Evolutionary conservation across 2,329 filamentous ascomycete species (phyloP).

Genomic region (Incumbomyces delicatus): DNA sequence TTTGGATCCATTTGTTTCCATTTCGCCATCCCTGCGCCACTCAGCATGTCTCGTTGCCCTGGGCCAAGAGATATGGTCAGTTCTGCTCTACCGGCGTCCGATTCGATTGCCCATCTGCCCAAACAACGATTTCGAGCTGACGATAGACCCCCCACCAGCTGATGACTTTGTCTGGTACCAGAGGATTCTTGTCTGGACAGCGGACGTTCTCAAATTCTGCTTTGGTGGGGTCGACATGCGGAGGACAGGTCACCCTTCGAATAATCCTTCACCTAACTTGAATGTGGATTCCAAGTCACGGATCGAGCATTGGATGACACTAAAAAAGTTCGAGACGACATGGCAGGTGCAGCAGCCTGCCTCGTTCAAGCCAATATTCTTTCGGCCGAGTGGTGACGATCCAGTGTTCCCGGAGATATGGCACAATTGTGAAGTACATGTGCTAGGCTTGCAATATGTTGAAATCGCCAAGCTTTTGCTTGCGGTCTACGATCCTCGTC

Average conservation of each 20-base stretch:
- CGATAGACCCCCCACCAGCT: conserved; percentile 21
- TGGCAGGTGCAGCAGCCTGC: not conserved
- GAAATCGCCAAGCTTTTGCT: conserved; percentile 50
- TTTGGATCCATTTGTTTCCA: not conserved
- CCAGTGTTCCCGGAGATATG: conserved; percentile 48
- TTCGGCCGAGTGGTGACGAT: conserved; percentile 26
- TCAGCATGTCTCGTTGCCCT: conserved; percentile 40
- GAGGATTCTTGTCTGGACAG: conserved; percentile 51
- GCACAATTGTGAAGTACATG: conserved; percentile 48
- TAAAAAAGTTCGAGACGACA: not conserved
- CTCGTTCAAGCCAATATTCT: conserved; percentile 46
- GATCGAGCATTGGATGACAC: not conserved
- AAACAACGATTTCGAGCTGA: conserved; percentile 21
- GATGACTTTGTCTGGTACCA: conserved; percentile 37
- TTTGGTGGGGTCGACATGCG: conserved; percentile 29
- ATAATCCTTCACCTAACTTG: conserved; percentile 1
- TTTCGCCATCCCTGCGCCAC: conserved; percentile 27
- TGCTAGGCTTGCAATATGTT: conserved; percentile 52
- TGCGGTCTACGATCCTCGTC: conserved; percentile 45
- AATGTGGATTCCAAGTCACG: not conserved
- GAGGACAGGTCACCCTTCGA: not conserved
- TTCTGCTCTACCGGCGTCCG: conserved; percentile 31
- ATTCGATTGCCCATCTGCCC: conserved; percentile 30
- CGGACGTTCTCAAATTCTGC: conserved; percentile 55
- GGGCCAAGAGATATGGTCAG: conserved; percentile 41